These are phyloP conservation scores for Laburnicola sp. DNA, from an alignment of 2,329 filamentous ascomycete genomes.

Conservation along the genomic window DNA sequence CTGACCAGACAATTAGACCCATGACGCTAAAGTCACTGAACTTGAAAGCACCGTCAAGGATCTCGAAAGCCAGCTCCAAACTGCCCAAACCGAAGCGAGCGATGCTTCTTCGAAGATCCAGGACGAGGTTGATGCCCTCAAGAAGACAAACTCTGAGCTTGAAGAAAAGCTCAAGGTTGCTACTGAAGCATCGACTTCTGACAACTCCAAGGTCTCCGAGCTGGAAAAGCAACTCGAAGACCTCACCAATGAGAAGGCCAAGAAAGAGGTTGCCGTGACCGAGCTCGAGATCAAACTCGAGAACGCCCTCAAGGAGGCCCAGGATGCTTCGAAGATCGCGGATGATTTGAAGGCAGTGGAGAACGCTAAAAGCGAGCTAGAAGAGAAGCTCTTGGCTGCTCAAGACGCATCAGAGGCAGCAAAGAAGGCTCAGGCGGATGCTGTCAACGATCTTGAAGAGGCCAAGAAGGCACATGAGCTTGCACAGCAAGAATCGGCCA, in stretches of 20 bases:
- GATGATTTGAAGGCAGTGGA: background rate
- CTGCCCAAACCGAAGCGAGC: slow-evolving; percentile 1
- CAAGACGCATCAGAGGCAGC: slow-evolving; percentile 14
- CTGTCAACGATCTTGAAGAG: background rate
- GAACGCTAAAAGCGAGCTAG: slow-evolving; percentile 15
- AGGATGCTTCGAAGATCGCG: too few species aligned
- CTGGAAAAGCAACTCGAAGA: slow-evolving; percentile 16
- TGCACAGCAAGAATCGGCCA: background rate
- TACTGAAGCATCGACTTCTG: slow-evolving; percentile 1
- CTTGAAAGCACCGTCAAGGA: slow-evolving; percentile 5
- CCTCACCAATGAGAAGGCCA: slow-evolving; percentile 24
- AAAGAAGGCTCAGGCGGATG: background rate
- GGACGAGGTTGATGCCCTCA: slow-evolving; percentile 8
- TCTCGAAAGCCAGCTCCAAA: slow-evolving; percentile 6
- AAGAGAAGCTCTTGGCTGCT: slow-evolving; percentile 24
- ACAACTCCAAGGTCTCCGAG: slow-evolving; percentile 28
- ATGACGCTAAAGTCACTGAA: background rate
- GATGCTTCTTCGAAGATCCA: slow-evolving; percentile 6
- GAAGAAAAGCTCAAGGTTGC: slow-evolving; percentile 27
- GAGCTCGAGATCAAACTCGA: slow-evolving; percentile 24
- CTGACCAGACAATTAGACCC: too few species aligned
- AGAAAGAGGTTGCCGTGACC: slow-evolving; percentile 10
- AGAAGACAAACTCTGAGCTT: slow-evolving; percentile 3
- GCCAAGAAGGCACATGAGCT: background rate
- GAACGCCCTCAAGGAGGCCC: slow-evolving; percentile 12